Conservation (phyloP, 169 alveolate genomes). For the Eimeria nieschulzi region DNA sequence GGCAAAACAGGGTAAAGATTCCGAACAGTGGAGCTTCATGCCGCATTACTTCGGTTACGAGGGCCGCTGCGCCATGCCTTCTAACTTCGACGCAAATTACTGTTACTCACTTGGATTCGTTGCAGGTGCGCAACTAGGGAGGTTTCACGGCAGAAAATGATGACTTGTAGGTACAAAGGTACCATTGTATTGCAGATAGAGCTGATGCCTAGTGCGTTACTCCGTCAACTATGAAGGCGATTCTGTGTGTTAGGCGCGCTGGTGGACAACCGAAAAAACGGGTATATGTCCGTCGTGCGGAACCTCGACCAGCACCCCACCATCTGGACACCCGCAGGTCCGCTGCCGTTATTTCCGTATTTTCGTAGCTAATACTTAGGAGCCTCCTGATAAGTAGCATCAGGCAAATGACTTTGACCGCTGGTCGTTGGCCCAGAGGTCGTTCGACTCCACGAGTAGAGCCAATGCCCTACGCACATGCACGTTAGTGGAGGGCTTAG, state of each 20-base stretch:
- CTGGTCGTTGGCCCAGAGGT: too few species aligned
- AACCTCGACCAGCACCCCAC: conserved; percentile 86
- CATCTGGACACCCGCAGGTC: conserved; percentile 76
- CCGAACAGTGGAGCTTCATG: conserved; percentile 80
- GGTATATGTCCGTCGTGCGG: conserved; percentile 94
- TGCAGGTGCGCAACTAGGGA: conserved; percentile 87
- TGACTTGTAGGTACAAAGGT: too few species aligned
- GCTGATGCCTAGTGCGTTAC: conserved; percentile 76
- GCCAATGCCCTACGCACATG: too few species aligned
- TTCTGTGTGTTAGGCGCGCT: conserved; percentile 90
- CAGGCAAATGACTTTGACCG: too few species aligned
- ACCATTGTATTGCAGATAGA: too few species aligned
- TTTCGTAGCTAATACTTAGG: too few species aligned
- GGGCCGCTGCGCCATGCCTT: conserved; percentile 88
- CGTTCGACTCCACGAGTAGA: too few species aligned
- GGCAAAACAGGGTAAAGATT: conserved; percentile 69
- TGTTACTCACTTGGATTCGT: conserved; percentile 97
- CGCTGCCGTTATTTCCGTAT: not conserved
- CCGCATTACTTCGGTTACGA: conserved; percentile 95
- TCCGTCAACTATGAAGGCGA: conserved; percentile 94
- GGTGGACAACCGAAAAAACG: conserved; percentile 89
- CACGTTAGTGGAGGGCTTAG: too few species aligned
- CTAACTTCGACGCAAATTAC: conserved; percentile 97
- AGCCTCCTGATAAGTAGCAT: too few species aligned
- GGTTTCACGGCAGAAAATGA: not conserved